Conservation (phyloP, 495 filamentous ascomycete genomes). For the Tuber microsphaerosporum region DNA sequence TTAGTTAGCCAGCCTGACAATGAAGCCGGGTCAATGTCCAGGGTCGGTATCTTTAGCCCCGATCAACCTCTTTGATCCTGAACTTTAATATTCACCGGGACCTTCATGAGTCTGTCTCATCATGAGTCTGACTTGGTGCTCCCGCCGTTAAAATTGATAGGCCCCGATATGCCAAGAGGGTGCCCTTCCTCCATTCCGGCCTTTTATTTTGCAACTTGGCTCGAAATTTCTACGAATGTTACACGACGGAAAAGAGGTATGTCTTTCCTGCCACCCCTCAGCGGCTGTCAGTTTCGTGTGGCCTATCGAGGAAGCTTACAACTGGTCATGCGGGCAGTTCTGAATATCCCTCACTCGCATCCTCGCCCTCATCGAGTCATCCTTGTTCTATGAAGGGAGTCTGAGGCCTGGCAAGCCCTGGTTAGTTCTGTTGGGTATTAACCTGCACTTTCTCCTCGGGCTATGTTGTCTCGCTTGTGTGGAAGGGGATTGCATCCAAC, state of each 20-base stretch:
- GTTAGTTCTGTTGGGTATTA: background rate
- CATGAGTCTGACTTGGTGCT: background rate
- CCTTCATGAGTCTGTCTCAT: background rate
- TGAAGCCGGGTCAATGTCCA: background rate
- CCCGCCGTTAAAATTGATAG: background rate
- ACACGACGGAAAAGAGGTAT: background rate
- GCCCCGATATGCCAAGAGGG: background rate
- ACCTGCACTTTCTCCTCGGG: background rate
- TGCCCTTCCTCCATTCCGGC: background rate
- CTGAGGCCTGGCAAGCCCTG: background rate
- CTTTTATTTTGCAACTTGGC: background rate
- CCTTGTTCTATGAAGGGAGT: background rate
- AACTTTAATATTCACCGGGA: background rate
- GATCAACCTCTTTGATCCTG: background rate
- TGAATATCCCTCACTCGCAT: conserved; percentile 1
- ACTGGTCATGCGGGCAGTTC: background rate
- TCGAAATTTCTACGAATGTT: background rate
- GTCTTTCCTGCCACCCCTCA: background rate
- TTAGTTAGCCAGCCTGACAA: background rate
- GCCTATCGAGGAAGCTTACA: background rate
- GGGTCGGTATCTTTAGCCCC: background rate
- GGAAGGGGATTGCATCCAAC: background rate
- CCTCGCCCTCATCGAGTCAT: background rate
- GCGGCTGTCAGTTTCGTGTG: background rate
- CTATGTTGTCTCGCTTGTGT: background rate